Evolutionary conservation across 352 stramenopile genomes (phyloP).

Genomic region (Globisporangium iwayamae): DNA sequence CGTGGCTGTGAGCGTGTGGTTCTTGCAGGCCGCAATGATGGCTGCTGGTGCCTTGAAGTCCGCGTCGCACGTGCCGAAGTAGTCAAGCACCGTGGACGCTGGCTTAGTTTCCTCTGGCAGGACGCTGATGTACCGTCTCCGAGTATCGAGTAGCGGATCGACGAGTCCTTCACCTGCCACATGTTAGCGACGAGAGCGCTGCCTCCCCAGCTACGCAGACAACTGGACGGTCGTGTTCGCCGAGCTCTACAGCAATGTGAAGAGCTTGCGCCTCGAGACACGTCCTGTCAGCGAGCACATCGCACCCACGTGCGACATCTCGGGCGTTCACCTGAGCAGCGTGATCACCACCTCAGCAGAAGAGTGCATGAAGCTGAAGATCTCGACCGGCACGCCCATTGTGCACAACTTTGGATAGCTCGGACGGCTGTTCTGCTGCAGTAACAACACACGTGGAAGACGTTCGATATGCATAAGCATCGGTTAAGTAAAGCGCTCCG

Average conservation of each 20-base stretch:
- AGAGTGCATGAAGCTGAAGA: neutral
- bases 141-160: conserved; percentile 34
- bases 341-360: neutral
- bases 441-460: neutral
- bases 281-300: neutral
- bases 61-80: conserved; percentile 8
- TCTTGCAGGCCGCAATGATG: conserved; percentile 21
- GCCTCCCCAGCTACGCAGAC: neutral
- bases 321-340: neutral
- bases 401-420: neutral
- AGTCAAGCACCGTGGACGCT: conserved; percentile 24
- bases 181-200: conserved; percentile 23
- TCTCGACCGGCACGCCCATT: neutral
- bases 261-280: too few species aligned
- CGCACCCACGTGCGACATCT: neutral
- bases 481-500: neutral
- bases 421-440: neutral
- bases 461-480: neutral
- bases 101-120: conserved; percentile 23
- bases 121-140: conserved; percentile 43
- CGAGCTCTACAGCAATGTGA: too few species aligned
- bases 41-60: conserved; percentile 20
- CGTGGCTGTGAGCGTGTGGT: conserved; percentile 22
- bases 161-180: conserved; percentile 39
- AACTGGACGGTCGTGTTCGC: too few species aligned